Conservation (phyloP, 2,329 filamentous ascomycete species). For the Diaporthe vexans region DNA sequence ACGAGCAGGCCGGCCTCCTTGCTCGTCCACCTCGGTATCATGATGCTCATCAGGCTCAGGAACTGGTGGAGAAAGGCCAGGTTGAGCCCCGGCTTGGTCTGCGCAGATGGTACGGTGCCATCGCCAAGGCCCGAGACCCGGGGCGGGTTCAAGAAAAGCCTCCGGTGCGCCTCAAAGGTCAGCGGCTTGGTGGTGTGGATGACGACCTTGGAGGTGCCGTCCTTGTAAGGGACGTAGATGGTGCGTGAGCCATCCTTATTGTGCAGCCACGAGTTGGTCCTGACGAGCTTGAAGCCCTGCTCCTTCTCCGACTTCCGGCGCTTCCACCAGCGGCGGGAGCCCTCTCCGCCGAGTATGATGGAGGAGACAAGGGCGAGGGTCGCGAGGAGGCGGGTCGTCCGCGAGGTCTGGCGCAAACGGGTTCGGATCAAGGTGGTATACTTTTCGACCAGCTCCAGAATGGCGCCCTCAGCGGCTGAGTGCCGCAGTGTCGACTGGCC, state of each 20-base stretch:
- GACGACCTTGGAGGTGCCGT: slow-evolving; percentile 88
- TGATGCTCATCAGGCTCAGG: slow-evolving; percentile 94
- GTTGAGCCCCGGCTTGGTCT: slow-evolving; percentile 95
- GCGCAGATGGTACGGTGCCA: slow-evolving; percentile 83
- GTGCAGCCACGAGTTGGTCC: slow-evolving; percentile 91
- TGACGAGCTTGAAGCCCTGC: slow-evolving; percentile 83
- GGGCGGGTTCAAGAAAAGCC: slow-evolving; percentile 92
- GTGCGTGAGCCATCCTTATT: slow-evolving; percentile 96
- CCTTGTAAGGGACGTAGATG: slow-evolving; percentile 94
- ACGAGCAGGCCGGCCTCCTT: slow-evolving; percentile 94
- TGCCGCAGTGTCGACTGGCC: slow-evolving; percentile 86
- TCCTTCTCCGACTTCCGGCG: slow-evolving; percentile 82
- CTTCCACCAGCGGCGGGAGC: slow-evolving; percentile 83
- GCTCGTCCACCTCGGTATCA: slow-evolving; percentile 95
- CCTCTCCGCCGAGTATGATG: slow-evolving; percentile 84
- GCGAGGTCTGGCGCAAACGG: slow-evolving; percentile 75
- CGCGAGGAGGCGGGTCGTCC: slow-evolving; percentile 79
- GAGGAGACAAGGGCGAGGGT: slow-evolving; percentile 82
- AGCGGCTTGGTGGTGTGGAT: slow-evolving; percentile 91
- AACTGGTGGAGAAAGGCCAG: slow-evolving; percentile 98
- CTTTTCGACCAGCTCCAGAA: slow-evolving; percentile 74
- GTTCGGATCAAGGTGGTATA: slow-evolving; percentile 67
- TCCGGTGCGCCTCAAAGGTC: slow-evolving; percentile 95
- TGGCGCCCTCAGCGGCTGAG: slow-evolving; percentile 75
- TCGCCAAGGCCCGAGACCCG: slow-evolving; percentile 83